Base-by-base conservation (phyloP, 176 grass and related monocot species). In the Eremochloa ophiuroides region DNA sequence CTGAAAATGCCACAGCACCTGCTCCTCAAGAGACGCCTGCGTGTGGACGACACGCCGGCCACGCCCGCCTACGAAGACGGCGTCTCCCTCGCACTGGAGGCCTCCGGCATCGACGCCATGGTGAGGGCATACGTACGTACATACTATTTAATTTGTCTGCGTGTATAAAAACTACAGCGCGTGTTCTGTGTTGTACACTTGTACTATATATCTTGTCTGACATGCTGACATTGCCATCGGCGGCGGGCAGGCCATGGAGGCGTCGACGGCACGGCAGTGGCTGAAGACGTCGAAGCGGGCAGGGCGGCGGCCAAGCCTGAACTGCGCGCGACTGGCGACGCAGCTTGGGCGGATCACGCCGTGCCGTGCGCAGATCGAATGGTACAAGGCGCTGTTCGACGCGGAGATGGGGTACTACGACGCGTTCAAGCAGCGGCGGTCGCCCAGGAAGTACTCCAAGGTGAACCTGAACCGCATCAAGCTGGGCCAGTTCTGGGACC, bases 331-430 rank as follows among this genome's bases (percentile, higher is more conserved):
- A 10, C 88, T 99, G n/a, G 64, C 97, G 8, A 90, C 31, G 20
- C 83, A 76, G 73, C 83, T 99, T 26, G 97, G 89, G 1, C 86
- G 88, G 46, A 91, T 99, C 79, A 92, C 97, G 4, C 97, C 97
- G 0, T 85, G 73, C 39, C 87, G 97, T 1, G 97, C 97, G 0
- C 91, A 99, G 86, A 83, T 99, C 2, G 97, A 99, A 69, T 99
- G 97, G 97, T 99, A 99, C 76, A 99, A 99, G 83, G 67, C 68
- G 9, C 55, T 85, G 47, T 99, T 86, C 3, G 97, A 99, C 62
- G n/a, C 13, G 8, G 85, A 95, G 59, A 87, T 70, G 38, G 97
- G 93, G 18, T 99, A 99, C 76, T 99, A 99, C 4, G 97, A 99
- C 46, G 86, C 88, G 0, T 99, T 96, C 87, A 99, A 99, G 91